Evolutionary conservation across 2,329 filamentous ascomycete genomes (phyloP).

Genomic region (Colletotrichum shisoi): DNA sequence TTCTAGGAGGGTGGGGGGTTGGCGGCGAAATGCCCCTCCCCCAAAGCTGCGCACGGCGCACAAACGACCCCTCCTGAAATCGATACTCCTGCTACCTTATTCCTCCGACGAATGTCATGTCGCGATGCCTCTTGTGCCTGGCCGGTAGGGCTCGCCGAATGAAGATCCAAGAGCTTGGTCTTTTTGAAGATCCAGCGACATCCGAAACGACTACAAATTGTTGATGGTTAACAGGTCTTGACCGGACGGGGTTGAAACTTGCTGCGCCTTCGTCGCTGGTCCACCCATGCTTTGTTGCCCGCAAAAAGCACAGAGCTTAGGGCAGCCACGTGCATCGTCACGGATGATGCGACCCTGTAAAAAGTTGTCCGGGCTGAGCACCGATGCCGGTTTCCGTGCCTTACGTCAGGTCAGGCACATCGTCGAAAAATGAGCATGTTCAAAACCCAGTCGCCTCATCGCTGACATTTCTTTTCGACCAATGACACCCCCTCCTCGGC

Average conservation of each 20-base stretch:
- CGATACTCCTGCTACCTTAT: constrained; percentile 8
- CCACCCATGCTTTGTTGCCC: constrained; percentile 13
- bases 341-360: constrained; percentile 32
- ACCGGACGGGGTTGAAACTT: constrained; percentile 46
- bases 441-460: too few species aligned
- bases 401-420: background rate
- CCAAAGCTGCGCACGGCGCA: constrained; percentile 30
- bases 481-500: too few species aligned
- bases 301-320: constrained; percentile 23
- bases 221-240: constrained; percentile 26
- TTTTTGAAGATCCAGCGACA: constrained; percentile 18
- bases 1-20: background rate
- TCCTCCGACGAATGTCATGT: constrained; percentile 12
- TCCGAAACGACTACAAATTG: constrained; percentile 31
- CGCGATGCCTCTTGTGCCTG: constrained; percentile 2
- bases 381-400: background rate
- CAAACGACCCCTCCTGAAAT: constrained; percentile 30
- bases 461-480: background rate
- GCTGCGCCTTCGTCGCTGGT: constrained; percentile 40
- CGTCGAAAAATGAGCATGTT: constrained; percentile 1
- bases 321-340: constrained; percentile 31
- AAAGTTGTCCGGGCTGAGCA: constrained; percentile 10
- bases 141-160: constrained; percentile 18
- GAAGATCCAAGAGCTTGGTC: background rate
- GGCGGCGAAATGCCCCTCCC: constrained; percentile 30